phyloP scores from a whole-genome alignment of 352 stramenopile species.

The Globisporangium alternatum region DNA sequence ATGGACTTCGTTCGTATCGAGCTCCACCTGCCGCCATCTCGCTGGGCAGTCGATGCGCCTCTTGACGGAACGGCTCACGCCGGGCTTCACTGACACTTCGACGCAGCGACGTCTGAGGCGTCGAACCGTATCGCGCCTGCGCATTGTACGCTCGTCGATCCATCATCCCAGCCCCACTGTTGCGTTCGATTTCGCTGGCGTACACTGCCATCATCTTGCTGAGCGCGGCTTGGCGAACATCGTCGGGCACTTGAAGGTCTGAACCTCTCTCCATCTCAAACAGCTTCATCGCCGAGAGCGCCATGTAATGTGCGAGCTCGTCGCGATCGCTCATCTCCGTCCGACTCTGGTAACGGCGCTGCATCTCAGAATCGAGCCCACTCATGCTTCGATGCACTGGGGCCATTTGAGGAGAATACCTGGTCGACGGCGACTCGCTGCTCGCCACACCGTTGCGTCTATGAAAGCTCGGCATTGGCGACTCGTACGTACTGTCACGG shows the following conservation, averaged over 20 bases:
- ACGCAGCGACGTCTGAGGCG: constrained; percentile 6
- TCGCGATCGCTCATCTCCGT: constrained; percentile 17
- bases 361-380: constrained; percentile 2
- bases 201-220: constrained; percentile 81
- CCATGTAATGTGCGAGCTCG: constrained; percentile 59
- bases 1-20: neutral
- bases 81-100: constrained; percentile 12
- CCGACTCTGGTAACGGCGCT: constrained; percentile 3
- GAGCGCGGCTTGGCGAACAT: constrained; percentile 54
- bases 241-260: constrained; percentile 42
- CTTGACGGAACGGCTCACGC: neutral
- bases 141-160: constrained; percentile 1
- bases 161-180: constrained; percentile 13
- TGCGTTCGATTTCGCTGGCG: constrained; percentile 61
- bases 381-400: neutral
- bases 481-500: neutral
- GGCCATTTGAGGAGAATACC: constrained; percentile 1
- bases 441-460: neutral
- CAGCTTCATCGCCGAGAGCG: constrained; percentile 72
- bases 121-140: neutral
- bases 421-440: neutral
- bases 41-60: neutral
- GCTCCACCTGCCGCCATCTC: neutral
- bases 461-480: constrained; percentile 5
- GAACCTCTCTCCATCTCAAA: constrained; percentile 65